Conservation (phyloP, 176 grass and related monocot species). For the Oryza officinalis region DNA sequence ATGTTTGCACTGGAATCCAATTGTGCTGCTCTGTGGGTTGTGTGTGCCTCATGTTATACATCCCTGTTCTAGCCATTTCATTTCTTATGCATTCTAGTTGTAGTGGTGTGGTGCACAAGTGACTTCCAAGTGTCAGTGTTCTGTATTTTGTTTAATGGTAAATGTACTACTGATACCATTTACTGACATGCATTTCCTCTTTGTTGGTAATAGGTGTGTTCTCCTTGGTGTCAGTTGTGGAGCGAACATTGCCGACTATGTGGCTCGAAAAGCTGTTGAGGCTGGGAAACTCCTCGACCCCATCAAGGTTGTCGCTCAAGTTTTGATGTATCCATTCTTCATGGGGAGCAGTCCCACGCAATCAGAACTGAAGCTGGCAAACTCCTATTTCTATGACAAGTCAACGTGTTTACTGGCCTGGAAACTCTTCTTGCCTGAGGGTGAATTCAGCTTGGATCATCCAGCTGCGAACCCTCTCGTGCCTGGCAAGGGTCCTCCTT, state of each 20-base stretch:
- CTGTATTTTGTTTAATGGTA: not conserved
- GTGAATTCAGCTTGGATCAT: constrained; percentile 63
- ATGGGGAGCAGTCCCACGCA: constrained; percentile 57
- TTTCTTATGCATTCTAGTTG: not conserved
- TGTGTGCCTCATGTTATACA: not conserved
- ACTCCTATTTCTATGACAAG: constrained; percentile 80
- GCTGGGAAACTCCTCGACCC: constrained; percentile 55
- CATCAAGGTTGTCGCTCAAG: constrained; percentile 60
- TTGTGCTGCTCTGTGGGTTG: not conserved
- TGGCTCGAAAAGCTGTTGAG: constrained; percentile 63
- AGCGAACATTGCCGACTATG: constrained; percentile 74
- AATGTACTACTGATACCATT: not conserved
- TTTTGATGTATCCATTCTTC: constrained; percentile 83
- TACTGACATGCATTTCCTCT: not conserved
- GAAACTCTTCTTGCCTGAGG: constrained; percentile 64
- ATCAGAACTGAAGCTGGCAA: constrained; percentile 72
- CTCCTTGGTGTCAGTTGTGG: constrained; percentile 68
- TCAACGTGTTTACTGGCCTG: constrained; percentile 57
- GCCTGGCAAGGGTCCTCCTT: constrained; percentile 42
- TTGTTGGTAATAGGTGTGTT: constrained; percentile 54
- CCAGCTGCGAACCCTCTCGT: constrained; percentile 58
- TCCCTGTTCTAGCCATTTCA: not conserved
- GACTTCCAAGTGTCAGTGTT: not conserved
- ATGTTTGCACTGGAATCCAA: not conserved
- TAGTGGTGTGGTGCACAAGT: not conserved